Evolutionary conservation across 257 asterid genomes (phyloP).

Genomic region (Mentha longifolia): DNA sequence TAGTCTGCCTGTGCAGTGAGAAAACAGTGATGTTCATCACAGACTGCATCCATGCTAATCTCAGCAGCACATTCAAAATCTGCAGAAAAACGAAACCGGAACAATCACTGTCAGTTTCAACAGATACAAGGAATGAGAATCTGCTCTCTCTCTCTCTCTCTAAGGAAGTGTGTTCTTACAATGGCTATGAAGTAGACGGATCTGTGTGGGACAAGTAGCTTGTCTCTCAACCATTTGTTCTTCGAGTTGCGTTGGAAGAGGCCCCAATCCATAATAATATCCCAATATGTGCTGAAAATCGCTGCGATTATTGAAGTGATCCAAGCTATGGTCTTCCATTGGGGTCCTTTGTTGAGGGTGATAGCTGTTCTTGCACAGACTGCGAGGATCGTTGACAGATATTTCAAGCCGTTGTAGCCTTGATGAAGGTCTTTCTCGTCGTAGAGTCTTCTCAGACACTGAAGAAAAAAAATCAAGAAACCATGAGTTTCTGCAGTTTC

Average conservation of each 20-base stretch:
- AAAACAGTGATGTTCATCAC: constrained; percentile 48
- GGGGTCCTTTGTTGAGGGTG: constrained; percentile 30
- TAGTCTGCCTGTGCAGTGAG: constrained; percentile 49
- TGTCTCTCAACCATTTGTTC: constrained; percentile 66
- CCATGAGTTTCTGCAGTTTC: not conserved
- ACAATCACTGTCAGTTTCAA: not conserved
- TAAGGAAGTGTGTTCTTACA: constrained; percentile 39
- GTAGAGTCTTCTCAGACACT: constrained; percentile 59
- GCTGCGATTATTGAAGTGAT: constrained; percentile 47
- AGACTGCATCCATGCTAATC: constrained; percentile 78
- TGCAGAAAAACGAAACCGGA: constrained; percentile 23
- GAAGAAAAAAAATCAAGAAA: not conserved
- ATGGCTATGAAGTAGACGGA: constrained; percentile 60
- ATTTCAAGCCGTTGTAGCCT: constrained; percentile 58
- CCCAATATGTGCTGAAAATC: constrained; percentile 57
- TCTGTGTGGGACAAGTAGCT: constrained; percentile 56
- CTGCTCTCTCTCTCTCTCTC: not conserved
- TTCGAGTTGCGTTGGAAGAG: constrained; percentile 50
- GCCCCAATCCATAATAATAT: constrained; percentile 67
- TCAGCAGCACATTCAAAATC: constrained; percentile 55
- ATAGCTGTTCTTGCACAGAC: constrained; percentile 56
- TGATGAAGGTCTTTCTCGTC: constrained; percentile 60
- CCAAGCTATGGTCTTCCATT: constrained; percentile 53
- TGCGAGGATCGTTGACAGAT: constrained; percentile 50
- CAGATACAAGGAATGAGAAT: too few species aligned